Evolutionary conservation across 345 rosid genomes (phyloP), one percentile per base, ranked within the genome.

Genomic region (Acer negundo): DNA sequence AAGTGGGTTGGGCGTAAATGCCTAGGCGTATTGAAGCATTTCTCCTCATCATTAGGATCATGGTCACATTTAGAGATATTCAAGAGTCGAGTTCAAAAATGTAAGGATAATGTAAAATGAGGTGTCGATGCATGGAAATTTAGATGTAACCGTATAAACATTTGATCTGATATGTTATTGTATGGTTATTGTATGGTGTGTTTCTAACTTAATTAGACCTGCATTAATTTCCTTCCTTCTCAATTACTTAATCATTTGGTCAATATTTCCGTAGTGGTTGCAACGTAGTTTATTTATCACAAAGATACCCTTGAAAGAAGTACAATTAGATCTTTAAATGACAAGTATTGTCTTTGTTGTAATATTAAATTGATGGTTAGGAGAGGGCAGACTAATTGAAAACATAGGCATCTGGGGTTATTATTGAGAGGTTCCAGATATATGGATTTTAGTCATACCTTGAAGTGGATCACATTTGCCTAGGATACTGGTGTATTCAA

Each of bases 381-480:
- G 67, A 23, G 38, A 24, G 59, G 44, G n/a, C 70, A 62, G 62
- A 47, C 70, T 47, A n/a, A 47, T 47, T 31, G 62, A 13, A 51
- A 28, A 75, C 19, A 51, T 6, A 47, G 15, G 15, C 69, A 49
- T 13, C 38, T 6, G 13, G n/a, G 23, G 1, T 63, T 19, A 38
- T 51, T 26, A 22, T 51, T 26, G 51, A 20, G 28, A 49, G 63
- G 20, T 51, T 61, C n/a, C 1, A 19, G 51, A 16, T 55, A 55
- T 11, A 38, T 51, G 38, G 23, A 40, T 17, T 53, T 31, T 66
- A 9, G 31, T 40, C 19, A 38, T 55, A 23, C 6, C 6, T 23
- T 51, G 22, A 51, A 59, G 23, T 73, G 62, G 49, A 69, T 23
- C 71, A 62, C 59, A 53, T 26, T 24, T 63, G 72, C 44, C 22